These are phyloP conservation scores for Vigna unguiculata DNA, from an alignment of 306 rosid genomes.

Conservation along the genomic window DNA sequence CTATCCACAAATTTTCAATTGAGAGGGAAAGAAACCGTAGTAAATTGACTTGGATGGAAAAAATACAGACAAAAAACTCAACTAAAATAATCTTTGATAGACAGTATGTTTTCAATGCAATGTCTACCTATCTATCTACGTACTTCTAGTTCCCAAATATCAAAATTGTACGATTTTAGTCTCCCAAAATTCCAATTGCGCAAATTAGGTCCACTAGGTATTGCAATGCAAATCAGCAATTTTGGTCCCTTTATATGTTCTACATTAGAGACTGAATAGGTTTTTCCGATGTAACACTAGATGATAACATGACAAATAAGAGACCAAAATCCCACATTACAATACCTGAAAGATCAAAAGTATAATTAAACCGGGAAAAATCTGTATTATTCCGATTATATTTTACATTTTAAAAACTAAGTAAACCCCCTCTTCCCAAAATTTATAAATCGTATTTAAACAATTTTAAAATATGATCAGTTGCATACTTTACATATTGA, in stretches of 20 bases:
- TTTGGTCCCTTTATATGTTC: not conserved
- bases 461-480: conserved; percentile 35
- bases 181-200: not conserved
- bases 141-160: not conserved
- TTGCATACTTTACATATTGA: conserved; percentile 79
- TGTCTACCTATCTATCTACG: not conserved
- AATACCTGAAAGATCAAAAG: not conserved
- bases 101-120: conserved; percentile 8
- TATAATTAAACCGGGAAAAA: not conserved
- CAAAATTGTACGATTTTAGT: not conserved
- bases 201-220: not conserved
- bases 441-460: conserved; percentile 21
- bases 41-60: conserved; percentile 15
- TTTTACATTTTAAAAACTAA: not conserved
- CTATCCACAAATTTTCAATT: conserved; percentile 56
- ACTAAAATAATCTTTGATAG: conserved; percentile 12
- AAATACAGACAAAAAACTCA: conserved; percentile 3
- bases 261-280: not conserved
- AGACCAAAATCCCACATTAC: not conserved
- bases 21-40: conserved; percentile 13
- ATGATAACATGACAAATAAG: not conserved
- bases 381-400: conserved; percentile 4
- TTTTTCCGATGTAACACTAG: not conserved
- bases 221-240: too few relatives aligned
- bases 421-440: not conserved